Conservation (phyloP, 2,329 filamentous ascomycete species). For the Hypomyces rosellus region DNA sequence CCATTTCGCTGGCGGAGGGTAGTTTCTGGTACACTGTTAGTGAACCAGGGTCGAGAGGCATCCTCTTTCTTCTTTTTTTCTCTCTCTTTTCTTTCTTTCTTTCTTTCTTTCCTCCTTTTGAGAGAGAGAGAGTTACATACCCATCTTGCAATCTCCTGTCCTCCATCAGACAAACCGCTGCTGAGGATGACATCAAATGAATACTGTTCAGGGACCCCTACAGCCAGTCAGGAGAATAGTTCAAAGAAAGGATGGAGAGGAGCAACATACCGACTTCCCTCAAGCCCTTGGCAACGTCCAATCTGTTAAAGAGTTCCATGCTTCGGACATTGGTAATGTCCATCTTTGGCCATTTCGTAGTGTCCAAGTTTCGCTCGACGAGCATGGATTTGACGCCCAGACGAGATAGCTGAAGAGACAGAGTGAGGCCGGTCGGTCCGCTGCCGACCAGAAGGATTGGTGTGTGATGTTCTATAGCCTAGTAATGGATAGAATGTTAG, state of each 20-base stretch:
- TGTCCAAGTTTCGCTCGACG: constrained; percentile 4
- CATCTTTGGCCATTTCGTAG: constrained; percentile 8
- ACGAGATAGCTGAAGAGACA: constrained; percentile 2
- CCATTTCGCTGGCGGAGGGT: not conserved
- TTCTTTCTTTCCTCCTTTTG: no score
- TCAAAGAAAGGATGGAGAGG: no score
- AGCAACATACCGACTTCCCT: constrained; percentile 1
- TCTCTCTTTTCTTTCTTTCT: no score
- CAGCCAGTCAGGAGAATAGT: no score
- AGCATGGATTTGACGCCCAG: not conserved
- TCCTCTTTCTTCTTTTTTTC: no score
- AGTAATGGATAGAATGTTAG: no score
- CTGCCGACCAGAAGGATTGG: constrained; percentile 1
- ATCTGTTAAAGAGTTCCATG: constrained; percentile 5
- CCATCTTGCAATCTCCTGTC: no score
- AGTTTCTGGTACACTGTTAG: no score
- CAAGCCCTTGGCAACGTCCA: not conserved
- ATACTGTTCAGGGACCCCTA: not conserved
- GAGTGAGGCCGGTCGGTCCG: constrained; percentile 1
- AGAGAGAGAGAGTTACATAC: no score
- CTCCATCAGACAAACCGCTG: no score
- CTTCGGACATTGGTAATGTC: constrained; percentile 3
- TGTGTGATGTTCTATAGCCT: not conserved
- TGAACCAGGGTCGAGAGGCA: no score
- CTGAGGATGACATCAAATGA: not conserved